Evolutionary conservation across 2,329 filamentous ascomycete genomes (phyloP).

Genomic region (Venturia pyrina): DNA sequence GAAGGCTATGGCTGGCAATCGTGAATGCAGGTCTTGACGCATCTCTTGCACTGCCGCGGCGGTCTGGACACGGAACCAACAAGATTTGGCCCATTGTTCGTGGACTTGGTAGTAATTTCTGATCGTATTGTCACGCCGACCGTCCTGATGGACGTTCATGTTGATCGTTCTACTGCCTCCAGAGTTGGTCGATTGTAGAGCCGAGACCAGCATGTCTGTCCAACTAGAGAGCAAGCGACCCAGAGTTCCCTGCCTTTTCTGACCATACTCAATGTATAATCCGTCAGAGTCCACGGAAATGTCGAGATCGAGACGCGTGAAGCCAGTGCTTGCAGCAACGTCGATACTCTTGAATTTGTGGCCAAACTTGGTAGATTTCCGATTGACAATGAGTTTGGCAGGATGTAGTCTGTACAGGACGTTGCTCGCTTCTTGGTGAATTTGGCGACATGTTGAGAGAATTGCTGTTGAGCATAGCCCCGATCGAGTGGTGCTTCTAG

Average conservation of each 20-base stretch:
- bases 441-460: not conserved
- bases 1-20: not conserved
- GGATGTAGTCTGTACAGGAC: not conserved
- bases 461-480: not conserved
- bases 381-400: not conserved
- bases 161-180: not conserved
- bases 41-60: not conserved
- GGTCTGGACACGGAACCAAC: not conserved
- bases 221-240: not conserved
- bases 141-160: not conserved
- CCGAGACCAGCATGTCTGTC: not conserved
- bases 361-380: not conserved
- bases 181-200: not conserved
- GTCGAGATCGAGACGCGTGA: not conserved
- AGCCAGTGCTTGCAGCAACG: not conserved
- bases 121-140: not conserved
- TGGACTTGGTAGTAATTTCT: not conserved
- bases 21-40: not conserved
- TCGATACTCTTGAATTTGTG: not conserved
- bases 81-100: not conserved
- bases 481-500: too few species aligned
- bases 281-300: not conserved
- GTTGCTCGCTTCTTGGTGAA: not conserved
- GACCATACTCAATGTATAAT: not conserved
- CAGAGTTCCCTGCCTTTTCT: not conserved